Evolutionary conservation across 2,329 filamentous ascomycete genomes (phyloP), one percentile per base, ranked within the genome.

Genomic region (Coniochaeta sp.): DNA sequence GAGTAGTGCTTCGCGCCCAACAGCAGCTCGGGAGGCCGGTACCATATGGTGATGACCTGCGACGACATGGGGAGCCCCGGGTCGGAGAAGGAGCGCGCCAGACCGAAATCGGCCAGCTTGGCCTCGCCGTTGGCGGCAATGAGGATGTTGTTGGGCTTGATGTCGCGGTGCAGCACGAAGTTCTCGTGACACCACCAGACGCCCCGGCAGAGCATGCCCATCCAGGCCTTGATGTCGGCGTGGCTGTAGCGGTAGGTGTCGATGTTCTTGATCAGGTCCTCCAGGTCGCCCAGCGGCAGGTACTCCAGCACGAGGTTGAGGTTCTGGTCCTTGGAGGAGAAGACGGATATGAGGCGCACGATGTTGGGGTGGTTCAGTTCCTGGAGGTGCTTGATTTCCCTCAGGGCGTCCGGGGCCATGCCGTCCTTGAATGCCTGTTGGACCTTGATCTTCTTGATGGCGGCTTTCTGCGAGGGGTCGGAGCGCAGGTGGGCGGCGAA

Each of bases 161-260:
- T 97, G 75, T 99, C 94, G 61, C 94, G 89, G 71, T 99, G 94
- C 27, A 99, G 78, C 16, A 99, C 82, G 61, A 87, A 92, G 67
- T 94, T 95, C 65, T 91, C 89, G 69, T 99, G 94, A 69, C 94
- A 97, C 75, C 95, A 99, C 86, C 90, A 95, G 26, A 97, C 83
- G 24, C 88, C 94, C 38, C 92, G 85, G 26, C 81, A 82, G n/a
- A 97, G 79, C 94, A 97, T 97, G 57, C 88, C 89, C 86, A 96
- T 95, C 94, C 94, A 99, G 14, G 91, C 87, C 69, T 99, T 99
- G 68, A 97, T 91, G 68, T 99, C 94, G 16, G 89, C 87, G 10
- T 83, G 82, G 55, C 88, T 88, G 68, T 97, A 97, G 51, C 84
- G 82, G 46, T 96, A 85, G 51, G 75, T 75, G 45, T 85, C 80